Evolutionary conservation across 176 grass and related monocot species (phyloP), one percentile per base, ranked within the genome.

Genomic region (Lolium perenne): DNA sequence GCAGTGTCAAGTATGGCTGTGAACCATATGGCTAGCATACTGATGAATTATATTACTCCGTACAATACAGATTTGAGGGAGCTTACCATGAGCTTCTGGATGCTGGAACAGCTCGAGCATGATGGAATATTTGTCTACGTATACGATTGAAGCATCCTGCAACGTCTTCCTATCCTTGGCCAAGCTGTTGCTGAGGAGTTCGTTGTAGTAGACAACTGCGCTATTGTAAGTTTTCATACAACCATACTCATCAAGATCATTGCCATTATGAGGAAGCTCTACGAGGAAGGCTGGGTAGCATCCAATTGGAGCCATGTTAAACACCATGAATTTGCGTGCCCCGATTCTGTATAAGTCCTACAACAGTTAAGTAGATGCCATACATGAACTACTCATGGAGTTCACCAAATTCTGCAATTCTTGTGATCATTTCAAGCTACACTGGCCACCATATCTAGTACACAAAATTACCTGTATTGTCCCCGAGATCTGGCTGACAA

Each of bases 221-320:
- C 75, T 74, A 14, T 82, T 92, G 71, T 92, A 88, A 10, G 84
- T 89, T 16, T 60, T 71, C 90, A 92, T 88, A 81, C 93, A 98
- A 15, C 95, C 93, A 51, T 84, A 86, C 20, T 26, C 70, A 47
- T 95, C 91, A 56, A 92, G 55, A 41, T 98, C 91, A 0, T 17
- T 15, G 15, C 18, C 72, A 45, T 40, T 72, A 64, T 91, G 88
- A 0, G 84, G 90, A 23, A 94, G 87, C 72, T 91, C 35, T 0
- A 62, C 71, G 15, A 98, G 84, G 77, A 98, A 95, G 71, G 93
- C 77, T 0, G 93, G 96, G 60, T 88, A 95, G 51, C 93, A 98
- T 10, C 93, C 93, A 0, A 95, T 62, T 0, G 91, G 96, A 1
- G 91, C 93, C 45, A 98, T 89, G 51, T 92, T 89, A 26, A 90